Percentiles rank a stretch among this genome's conserved stretches.
Conservation (phyloP, 441 rosid species). For the Jatropha podagrica region DNA sequence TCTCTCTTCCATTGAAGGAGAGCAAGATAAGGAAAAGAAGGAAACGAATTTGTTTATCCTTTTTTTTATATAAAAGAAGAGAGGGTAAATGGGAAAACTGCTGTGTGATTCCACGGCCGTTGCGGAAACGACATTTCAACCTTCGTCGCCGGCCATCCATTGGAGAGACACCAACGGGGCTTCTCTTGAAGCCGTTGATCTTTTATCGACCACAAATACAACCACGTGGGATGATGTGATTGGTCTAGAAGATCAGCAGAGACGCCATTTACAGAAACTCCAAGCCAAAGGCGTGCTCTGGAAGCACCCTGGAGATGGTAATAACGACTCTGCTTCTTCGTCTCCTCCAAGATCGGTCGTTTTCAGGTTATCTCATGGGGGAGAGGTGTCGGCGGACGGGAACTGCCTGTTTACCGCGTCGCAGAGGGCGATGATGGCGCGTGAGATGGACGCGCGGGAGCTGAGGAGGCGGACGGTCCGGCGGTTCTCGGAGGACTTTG, state of each 20-base stretch:
- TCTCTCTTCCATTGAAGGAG: slow-evolving; percentile 25
- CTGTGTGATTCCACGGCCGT: slow-evolving; percentile 64
- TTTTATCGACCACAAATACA: slow-evolving; percentile 26
- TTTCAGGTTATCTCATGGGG: slow-evolving; percentile 81
- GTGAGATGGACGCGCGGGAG: slow-evolving; percentile 80
- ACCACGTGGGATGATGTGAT: slow-evolving; percentile 70
- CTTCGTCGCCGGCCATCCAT: slow-evolving; percentile 50
- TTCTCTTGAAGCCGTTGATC: slow-evolving; percentile 48
- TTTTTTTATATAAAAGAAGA: not conserved
- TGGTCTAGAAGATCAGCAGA: slow-evolving; percentile 88
- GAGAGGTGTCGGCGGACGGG: slow-evolving; percentile 90
- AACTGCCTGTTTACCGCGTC: slow-evolving; percentile 96
- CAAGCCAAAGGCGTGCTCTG: slow-evolving; percentile 80
- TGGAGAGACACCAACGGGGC: slow-evolving; percentile 55
- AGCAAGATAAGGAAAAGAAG: not conserved
- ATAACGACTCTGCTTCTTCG: slow-evolving; percentile 26
- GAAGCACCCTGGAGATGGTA: slow-evolving; percentile 56
- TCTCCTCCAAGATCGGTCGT: slow-evolving; percentile 45
- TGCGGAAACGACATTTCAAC: slow-evolving; percentile 23
- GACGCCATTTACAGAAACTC: slow-evolving; percentile 66
- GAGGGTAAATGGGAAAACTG: slow-evolving; percentile 71
- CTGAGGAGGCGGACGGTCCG: slow-evolving; percentile 68
- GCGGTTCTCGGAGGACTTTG: slow-evolving; percentile 62
- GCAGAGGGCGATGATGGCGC: slow-evolving; percentile 65
- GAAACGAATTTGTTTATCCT: not conserved